Base-by-base conservation (phyloP, 1,284 basidiomycete genomes). In the Microbotryum silenes-acaulis region DNA sequence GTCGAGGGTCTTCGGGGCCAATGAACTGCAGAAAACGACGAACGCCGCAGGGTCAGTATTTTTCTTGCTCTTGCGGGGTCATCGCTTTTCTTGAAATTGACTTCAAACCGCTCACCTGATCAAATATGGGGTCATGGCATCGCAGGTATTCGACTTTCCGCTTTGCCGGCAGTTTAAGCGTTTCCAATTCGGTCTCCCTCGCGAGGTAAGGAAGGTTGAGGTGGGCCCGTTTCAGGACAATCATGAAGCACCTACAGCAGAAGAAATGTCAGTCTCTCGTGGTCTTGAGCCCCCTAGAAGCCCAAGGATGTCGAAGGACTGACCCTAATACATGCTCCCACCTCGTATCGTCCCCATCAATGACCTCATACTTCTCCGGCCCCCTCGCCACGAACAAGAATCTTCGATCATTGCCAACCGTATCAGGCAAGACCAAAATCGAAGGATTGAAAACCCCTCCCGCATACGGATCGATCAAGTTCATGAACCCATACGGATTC, bases 401-500 rank as follows among this genome's bases (percentile, higher is more conserved):
- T 8, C 54, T 54, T 51, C 51, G 59, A 0, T 54, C 65, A 2
- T 33, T 25, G 1, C 65, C 65, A 4, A 42, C 60, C 14, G 54
- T 46, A 12, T 64, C 62, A 1, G 65, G 65, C 3, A 66, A 44
- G 2, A 57, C 51, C n/a, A 66, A 57, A 1, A 66, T 29, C 2
- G 54, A 54, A 3, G 65, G 65, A 31, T 64, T 65, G 47, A 65
- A 66, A 4, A 64, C 54, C 5, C 57, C 59, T 27, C 61, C 64
- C 1, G 59, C 50, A 44, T 63, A 62, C 4, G 65, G 65, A 56
- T 66, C 65, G 48, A 66, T 54, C 3, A 65, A 37, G 51, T 50
- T 57, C 37, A 66, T 65, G 50, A 59, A 66, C 9, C 65, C 65
- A 47, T 59, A 66, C 16, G 65, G 65, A 42, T 66, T 66, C 9